Conservation (phyloP, 2,329 filamentous ascomycete species). For the Talaromyces sp. region DNA sequence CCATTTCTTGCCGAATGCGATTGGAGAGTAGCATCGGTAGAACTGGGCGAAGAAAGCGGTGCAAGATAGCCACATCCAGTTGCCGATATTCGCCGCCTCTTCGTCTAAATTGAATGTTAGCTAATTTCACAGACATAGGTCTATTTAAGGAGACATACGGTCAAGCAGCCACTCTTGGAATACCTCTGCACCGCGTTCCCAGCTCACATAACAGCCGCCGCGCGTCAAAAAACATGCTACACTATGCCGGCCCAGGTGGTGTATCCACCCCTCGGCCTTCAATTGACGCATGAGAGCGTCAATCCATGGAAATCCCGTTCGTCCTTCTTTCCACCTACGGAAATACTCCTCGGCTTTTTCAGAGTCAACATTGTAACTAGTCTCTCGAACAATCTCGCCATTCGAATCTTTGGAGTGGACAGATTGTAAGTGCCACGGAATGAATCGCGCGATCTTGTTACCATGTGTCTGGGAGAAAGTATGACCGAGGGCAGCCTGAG, state of each 20-base stretch:
- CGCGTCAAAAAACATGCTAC: slow-evolving; percentile 76
- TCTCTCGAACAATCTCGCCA: slow-evolving; percentile 47
- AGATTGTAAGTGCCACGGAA: slow-evolving; percentile 71
- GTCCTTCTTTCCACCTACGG: slow-evolving; percentile 60
- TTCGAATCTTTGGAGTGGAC: slow-evolving; percentile 32
- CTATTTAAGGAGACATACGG: slow-evolving; percentile 25
- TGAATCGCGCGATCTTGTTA: slow-evolving; percentile 64
- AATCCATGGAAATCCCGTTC: slow-evolving; percentile 74
- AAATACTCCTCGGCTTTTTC: slow-evolving; percentile 59
- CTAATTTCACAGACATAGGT: no score
- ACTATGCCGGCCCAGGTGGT: slow-evolving; percentile 71
- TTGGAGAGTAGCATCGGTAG: slow-evolving; percentile 41
- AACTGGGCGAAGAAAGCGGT: slow-evolving; percentile 56
- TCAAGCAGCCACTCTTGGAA: slow-evolving; percentile 73
- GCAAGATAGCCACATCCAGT: slow-evolving; percentile 55
- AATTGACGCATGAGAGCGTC: slow-evolving; percentile 75
- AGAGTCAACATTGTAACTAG: slow-evolving; percentile 59
- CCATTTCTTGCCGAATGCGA: slow-evolving; percentile 71
- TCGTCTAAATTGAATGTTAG: background rate
- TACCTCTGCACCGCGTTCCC: slow-evolving; percentile 72
- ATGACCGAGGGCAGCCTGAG: slow-evolving; percentile 62
- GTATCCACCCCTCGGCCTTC: slow-evolving; percentile 67
- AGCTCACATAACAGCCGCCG: slow-evolving; percentile 71
- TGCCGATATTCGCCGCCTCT: slow-evolving; percentile 21
- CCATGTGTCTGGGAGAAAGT: slow-evolving; percentile 59